These are phyloP conservation scores for Colletotrichum filicis DNA, from an alignment of 2,329 filamentous ascomycete genomes.

Conservation along the genomic window DNA sequence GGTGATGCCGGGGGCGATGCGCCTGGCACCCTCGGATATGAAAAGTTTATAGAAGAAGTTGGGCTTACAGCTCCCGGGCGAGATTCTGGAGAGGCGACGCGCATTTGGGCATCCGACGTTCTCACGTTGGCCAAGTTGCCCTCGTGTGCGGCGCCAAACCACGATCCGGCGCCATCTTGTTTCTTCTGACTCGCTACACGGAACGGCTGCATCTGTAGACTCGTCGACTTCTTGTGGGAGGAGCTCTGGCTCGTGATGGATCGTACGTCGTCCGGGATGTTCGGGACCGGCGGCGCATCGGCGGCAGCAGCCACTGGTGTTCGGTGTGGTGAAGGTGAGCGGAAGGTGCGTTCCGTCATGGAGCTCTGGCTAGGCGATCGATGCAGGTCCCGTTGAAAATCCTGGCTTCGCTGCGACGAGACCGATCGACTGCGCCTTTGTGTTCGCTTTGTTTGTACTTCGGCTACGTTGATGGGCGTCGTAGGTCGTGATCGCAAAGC, in stretches of 20 bases:
- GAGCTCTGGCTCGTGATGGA: conserved; percentile 41
- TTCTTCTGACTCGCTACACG: conserved; percentile 65
- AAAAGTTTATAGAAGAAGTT: conserved; percentile 66
- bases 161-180: conserved; percentile 55
- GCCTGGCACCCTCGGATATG: conserved; percentile 61
- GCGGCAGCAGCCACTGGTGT: conserved; percentile 48
- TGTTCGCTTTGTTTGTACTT: conserved; percentile 90
- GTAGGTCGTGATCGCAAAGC: conserved; percentile 83
- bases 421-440: conserved; percentile 76
- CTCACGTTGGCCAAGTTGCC: conserved; percentile 58
- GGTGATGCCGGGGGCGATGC: conserved; percentile 52
- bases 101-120: conserved; percentile 55
- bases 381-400: conserved; percentile 62
- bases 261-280: conserved; percentile 67
- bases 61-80: conserved; percentile 59
- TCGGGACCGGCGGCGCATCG: conserved; percentile 79
- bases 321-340: conserved; percentile 68
- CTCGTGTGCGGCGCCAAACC: conserved; percentile 58
- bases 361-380: conserved; percentile 79
- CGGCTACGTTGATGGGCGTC: conserved; percentile 81
- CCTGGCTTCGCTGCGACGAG: conserved; percentile 71
- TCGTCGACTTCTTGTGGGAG: conserved; percentile 47
- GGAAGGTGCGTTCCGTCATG: conserved; percentile 90
- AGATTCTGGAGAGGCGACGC: conserved; percentile 45
- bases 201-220: conserved; percentile 60